phyloP scores from a whole-genome alignment of 106 monocot genomes.

The Dendrobium huoshanense region DNA sequence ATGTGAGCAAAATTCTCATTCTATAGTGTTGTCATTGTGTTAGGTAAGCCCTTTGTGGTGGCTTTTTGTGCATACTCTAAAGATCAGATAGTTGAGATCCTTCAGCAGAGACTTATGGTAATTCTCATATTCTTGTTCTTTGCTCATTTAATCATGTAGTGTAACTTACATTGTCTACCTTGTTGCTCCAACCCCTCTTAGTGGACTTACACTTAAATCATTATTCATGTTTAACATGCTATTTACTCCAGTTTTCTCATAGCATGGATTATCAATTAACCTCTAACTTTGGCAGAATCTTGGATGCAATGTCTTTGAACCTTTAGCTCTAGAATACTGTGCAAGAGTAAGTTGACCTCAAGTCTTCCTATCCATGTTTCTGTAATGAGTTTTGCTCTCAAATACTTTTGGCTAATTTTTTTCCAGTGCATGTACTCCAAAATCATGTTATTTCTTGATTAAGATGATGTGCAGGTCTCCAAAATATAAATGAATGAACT shows the following conservation, averaged over 20 bases:
- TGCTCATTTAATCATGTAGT: neutral
- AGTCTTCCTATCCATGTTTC: neutral
- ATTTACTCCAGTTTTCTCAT: neutral
- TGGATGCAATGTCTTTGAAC: constrained; percentile 68
- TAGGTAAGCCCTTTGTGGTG: constrained; percentile 72
- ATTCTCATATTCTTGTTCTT: neutral
- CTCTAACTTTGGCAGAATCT: constrained; percentile 42
- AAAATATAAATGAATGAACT: neutral
- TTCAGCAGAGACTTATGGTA: constrained; percentile 83
- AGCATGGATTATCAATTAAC: neutral
- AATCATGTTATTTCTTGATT: neutral
- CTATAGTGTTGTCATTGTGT: neutral
- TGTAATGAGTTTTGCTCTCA: neutral
- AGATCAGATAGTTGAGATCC: constrained; percentile 83
- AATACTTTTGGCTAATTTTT: neutral
- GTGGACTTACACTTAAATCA: neutral
- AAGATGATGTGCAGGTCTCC: neutral
- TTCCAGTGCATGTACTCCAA: neutral
- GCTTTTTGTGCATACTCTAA: constrained; percentile 79
- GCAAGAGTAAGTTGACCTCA: constrained; percentile 65
- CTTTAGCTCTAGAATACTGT: constrained; percentile 78
- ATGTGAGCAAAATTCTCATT: neutral
- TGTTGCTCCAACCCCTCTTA: neutral
- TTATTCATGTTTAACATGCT: neutral
- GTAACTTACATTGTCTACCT: neutral